These are phyloP conservation scores for Pythium volutum DNA, from an alignment of 352 stramenopile genomes.

Conservation along the genomic window DNA sequence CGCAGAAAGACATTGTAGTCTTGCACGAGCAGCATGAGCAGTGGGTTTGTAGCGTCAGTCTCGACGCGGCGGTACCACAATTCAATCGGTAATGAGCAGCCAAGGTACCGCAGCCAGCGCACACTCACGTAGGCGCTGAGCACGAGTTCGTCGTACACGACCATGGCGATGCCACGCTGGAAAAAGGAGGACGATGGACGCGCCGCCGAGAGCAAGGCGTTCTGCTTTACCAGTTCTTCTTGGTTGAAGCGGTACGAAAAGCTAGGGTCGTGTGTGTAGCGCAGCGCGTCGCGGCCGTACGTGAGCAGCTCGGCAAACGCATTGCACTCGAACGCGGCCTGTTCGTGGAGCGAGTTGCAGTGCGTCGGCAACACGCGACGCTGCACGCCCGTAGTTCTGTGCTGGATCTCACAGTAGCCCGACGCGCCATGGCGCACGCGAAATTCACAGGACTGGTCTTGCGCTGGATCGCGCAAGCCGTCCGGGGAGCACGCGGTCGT, in stretches of 20 bases:
- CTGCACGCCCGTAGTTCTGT: slow-evolving; percentile 1
- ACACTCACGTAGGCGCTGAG: slow-evolving; percentile 50
- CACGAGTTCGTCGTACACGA: too few species aligned
- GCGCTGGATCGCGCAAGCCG: background rate
- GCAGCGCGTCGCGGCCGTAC: slow-evolving; percentile 17
- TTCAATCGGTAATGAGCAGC: slow-evolving; percentile 60
- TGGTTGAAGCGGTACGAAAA: slow-evolving; percentile 9
- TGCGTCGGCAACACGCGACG: slow-evolving; percentile 18
- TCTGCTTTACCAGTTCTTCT: background rate
- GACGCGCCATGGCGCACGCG: slow-evolving; percentile 1
- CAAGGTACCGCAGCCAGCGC: slow-evolving; percentile 37
- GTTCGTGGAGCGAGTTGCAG: slow-evolving; percentile 9
- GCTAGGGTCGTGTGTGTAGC: slow-evolving; percentile 15
- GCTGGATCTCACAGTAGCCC: slow-evolving; percentile 23
- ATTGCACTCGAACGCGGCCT: slow-evolving; percentile 3
- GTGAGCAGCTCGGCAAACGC: slow-evolving; percentile 12
- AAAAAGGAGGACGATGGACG: background rate
- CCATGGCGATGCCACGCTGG: slow-evolving; percentile 34
- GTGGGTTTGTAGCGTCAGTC: slow-evolving; percentile 39
- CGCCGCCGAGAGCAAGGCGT: background rate
- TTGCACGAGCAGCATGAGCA: slow-evolving; percentile 37
- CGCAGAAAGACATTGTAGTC: slow-evolving; percentile 53
- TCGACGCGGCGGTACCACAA: slow-evolving; percentile 63
- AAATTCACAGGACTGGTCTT: slow-evolving; percentile 3
- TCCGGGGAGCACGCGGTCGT: slow-evolving; percentile 13